These are phyloP conservation scores for Phytophthora nicotianae DNA, from an alignment of 352 stramenopile genomes.

Conservation along the genomic window DNA sequence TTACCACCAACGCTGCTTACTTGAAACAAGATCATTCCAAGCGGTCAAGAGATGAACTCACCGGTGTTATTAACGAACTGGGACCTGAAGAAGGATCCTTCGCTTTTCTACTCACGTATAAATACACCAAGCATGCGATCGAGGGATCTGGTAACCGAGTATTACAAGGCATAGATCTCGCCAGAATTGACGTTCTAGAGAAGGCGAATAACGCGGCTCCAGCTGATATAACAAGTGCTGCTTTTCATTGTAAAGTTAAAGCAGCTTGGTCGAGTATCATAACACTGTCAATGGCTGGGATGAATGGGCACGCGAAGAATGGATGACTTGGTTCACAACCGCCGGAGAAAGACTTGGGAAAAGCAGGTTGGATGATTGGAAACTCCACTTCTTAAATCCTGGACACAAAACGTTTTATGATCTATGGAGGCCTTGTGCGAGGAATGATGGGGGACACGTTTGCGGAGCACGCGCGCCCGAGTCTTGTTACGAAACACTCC, in stretches of 20 bases:
- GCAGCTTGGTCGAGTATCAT: not conserved
- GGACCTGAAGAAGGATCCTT: not conserved
- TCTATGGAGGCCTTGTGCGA: not conserved
- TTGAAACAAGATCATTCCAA: not conserved
- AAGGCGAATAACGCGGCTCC: not conserved
- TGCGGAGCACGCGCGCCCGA: not conserved
- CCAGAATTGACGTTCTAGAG: not conserved
- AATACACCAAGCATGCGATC: slow-evolving; percentile 1
- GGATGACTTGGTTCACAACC: not conserved
- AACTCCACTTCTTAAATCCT: not conserved
- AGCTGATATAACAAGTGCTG: not conserved
- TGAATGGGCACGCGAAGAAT: not conserved
- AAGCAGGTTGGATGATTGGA: not conserved
- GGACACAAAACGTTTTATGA: not conserved
- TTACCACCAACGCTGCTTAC: not conserved
- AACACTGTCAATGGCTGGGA: not conserved
- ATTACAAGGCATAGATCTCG: not conserved
- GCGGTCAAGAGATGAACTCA: not conserved
- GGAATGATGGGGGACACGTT: not conserved
- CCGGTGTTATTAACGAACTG: not conserved
- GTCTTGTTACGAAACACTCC: not conserved
- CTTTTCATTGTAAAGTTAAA: not conserved
- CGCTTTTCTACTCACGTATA: not conserved
- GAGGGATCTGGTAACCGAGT: not conserved
- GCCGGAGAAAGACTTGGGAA: not conserved